A percentile compares a stretch with the other conserved stretches of the same genome.
Evolutionary conservation across 805 yeast species (phyloP).

Genomic region (Ogataea dorogensis): DNA sequence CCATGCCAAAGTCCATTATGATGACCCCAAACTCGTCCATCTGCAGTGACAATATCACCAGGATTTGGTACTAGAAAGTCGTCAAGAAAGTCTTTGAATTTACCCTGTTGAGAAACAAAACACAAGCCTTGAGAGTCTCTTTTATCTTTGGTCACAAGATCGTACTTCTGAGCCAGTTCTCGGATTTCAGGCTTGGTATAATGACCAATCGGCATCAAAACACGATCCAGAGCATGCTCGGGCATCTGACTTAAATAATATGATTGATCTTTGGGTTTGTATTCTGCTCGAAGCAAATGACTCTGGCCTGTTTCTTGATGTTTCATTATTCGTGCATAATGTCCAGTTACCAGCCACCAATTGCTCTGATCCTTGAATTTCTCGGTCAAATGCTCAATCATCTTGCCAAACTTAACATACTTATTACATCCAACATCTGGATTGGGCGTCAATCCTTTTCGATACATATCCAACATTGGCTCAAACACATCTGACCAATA

Average conservation of each 20-base stretch:
- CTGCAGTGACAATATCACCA: conserved; percentile 77
- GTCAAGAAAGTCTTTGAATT: conserved; percentile 67
- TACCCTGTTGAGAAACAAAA: conserved; percentile 68
- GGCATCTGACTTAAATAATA: conserved; percentile 79
- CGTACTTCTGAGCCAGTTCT: conserved; percentile 52
- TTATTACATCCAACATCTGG: conserved; percentile 91
- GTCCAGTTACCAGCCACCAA: conserved; percentile 94
- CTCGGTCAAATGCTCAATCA: conserved; percentile 51
- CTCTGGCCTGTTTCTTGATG: conserved; percentile 31
- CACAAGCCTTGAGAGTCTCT: conserved; percentile 96
- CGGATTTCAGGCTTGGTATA: conserved; percentile 73
- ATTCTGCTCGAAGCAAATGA: conserved; percentile 57
- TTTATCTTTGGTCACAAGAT: conserved; percentile 65
- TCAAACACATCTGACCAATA: conserved; percentile 91
- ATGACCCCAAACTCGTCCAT: conserved; percentile 72
- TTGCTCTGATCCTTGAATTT: conserved; percentile 20
- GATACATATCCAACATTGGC: conserved; percentile 82
- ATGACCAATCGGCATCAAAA: conserved; percentile 81
- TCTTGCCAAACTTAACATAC: conserved; percentile 81
- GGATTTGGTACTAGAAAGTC: conserved; percentile 73
- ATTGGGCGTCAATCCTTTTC: conserved; percentile 81
- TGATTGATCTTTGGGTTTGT: conserved; percentile 79
- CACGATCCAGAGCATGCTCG: conserved; percentile 38
- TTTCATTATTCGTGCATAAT: conserved; percentile 58
- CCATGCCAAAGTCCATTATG: conserved; percentile 92